Evolutionary conservation across 2,329 filamentous ascomycete genomes (phyloP).

Genomic region (Diaporthe sp.): DNA sequence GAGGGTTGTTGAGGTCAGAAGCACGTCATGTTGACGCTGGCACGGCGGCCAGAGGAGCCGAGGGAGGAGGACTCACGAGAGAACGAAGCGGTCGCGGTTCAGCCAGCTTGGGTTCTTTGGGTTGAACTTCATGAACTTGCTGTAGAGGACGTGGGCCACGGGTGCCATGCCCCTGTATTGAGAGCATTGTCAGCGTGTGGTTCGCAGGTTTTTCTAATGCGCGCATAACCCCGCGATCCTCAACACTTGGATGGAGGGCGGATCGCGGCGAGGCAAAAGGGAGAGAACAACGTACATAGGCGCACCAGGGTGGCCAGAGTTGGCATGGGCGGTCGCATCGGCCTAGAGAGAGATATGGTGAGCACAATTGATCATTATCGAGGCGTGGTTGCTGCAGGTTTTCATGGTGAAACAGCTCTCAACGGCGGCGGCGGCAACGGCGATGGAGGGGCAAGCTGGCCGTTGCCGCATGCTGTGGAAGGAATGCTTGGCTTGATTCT

Average conservation of each 20-base stretch:
- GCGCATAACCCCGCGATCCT: slow-evolving; percentile 7
- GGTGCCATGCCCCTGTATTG: slow-evolving; percentile 83
- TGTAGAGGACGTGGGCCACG: slow-evolving; percentile 95
- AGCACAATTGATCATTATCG: slow-evolving; percentile 43
- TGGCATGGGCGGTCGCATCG: slow-evolving; percentile 96
- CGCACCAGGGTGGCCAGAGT: slow-evolving; percentile 98
- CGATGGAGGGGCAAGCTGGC: slow-evolving; percentile 29
- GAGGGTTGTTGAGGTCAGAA: slow-evolving; percentile 22
- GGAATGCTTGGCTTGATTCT: slow-evolving; percentile 60
- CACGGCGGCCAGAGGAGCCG: slow-evolving; percentile 18
- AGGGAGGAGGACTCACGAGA: slow-evolving; percentile 81
- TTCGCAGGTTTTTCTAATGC: not conserved
- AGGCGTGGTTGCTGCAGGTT: not conserved
- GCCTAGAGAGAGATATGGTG: slow-evolving; percentile 68
- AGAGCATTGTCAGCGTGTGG: not conserved
- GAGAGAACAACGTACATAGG: slow-evolving; percentile 77
- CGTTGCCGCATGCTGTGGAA: not conserved
- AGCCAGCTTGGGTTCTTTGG: slow-evolving; percentile 98
- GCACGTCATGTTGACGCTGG: slow-evolving; percentile 32
- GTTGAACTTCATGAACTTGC: slow-evolving; percentile 99
- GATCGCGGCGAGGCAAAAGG: not conserved
- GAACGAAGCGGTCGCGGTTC: slow-evolving; percentile 98
- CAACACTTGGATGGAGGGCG: not conserved
- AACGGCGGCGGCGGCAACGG: not conserved
- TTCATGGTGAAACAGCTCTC: slow-evolving; percentile 17